Percentiles rank a stretch among this genome's conserved stretches.
phyloP scores from a whole-genome alignment of 2,329 filamentous ascomycete genomes.

The Trichophyton rubrum region DNA sequence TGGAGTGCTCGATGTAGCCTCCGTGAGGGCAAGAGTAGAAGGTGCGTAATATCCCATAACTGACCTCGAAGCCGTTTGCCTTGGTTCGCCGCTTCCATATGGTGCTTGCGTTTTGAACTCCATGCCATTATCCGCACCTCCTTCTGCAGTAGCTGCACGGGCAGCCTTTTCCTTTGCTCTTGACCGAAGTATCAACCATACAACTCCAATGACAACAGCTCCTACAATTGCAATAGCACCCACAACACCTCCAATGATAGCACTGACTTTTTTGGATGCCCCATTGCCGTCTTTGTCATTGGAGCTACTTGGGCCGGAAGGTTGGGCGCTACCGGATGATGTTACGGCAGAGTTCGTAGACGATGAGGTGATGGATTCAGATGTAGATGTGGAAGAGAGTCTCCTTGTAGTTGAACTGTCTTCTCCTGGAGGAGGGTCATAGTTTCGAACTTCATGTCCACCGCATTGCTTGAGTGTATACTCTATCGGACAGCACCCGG shows the following conservation, averaged over 20 bases:
- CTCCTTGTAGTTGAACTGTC: background rate
- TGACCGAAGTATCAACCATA: background rate
- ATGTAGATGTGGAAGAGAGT: background rate
- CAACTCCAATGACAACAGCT: background rate
- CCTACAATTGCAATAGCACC: background rate
- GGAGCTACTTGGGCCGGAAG: background rate
- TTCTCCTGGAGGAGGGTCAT: background rate
- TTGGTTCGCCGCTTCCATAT: background rate
- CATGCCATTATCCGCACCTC: background rate
- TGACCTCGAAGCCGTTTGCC: background rate
- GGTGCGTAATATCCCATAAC: background rate
- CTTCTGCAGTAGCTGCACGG: background rate
- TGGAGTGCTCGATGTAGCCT: background rate
- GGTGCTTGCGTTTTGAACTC: background rate
- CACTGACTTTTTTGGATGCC: background rate
- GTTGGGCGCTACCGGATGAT: background rate
- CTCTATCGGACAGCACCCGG: background rate
- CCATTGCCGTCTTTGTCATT: background rate
- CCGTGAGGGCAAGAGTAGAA: background rate
- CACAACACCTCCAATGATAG: conserved; percentile 1
- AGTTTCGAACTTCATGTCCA: background rate
- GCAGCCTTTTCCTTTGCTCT: background rate
- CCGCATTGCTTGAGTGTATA: conserved; percentile 1
- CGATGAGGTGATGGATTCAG: background rate
- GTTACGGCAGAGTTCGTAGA: background rate